Evolutionary conservation across 108 stramenopile genomes (phyloP), one percentile per base, ranked within the genome.

Genomic region (Nitzschia putrida): DNA sequence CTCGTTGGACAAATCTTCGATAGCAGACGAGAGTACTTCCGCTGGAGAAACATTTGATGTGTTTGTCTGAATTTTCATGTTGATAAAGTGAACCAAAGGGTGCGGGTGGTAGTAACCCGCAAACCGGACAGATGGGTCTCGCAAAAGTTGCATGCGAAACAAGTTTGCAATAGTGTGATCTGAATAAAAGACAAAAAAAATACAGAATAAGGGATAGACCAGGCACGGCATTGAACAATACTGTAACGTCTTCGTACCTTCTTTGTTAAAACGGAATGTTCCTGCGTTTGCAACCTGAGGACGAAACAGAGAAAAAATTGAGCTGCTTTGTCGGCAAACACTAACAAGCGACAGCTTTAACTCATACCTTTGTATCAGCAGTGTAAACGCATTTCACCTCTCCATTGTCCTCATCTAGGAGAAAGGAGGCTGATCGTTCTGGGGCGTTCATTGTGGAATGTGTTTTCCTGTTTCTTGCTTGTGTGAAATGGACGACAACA

Each of bases 131-230:
- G 77, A 64, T 26, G 88, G 87, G 72, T 97, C 95, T 16, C 90
- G 80, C 40, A 98, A 83, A 11, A 97, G 83, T 72, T 98, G 96
- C 93, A 96, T 93, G 4, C 98, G 91, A 49, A 98, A 68, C 23
- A 98, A 78, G 67, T 98, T 98, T 0, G 88, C 93, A 14, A 98
- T 64, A 0, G 98, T 98, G 74, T 98, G 98, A 77, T 98, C 98
- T 63, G 37, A 8, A 24, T 8, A 56, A 5, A 3, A 20, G 49
- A 20, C 16, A 50, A 50, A 4, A 20, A 45, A 45, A 12, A 45
- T 12, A 3, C 20, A 2, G 49, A 50, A 20, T n/a, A 1, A 20
- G 49, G 1, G 5, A 50, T n/a, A 50, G 49, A 50, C 20, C 53
- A 53, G 53, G 7, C n/a, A 53, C 13, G 22, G 22, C 8, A 53